phyloP scores from a whole-genome alignment of 2,329 filamentous ascomycete genomes.

The Stagonosporopsis rhizophila region DNA sequence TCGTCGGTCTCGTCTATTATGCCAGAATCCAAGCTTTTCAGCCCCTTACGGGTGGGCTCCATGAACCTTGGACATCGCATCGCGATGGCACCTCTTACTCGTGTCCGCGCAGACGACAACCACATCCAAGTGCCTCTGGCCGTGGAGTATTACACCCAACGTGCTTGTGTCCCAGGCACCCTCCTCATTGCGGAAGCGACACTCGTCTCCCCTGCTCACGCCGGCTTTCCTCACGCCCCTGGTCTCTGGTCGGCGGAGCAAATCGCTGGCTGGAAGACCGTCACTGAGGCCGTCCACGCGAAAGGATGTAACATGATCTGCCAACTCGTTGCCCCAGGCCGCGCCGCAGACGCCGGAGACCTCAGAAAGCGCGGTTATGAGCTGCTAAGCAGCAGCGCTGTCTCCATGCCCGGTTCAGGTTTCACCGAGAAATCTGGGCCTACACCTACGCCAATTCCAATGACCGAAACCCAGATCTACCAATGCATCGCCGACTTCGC shows the following conservation, averaged over 20 bases:
- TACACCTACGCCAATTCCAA: constrained; percentile 11
- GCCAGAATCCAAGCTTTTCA: constrained; percentile 30
- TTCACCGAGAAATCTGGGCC: constrained; percentile 33
- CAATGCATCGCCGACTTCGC: constrained; percentile 48
- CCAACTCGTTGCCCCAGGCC: constrained; percentile 68
- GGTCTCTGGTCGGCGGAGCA: constrained; percentile 60
- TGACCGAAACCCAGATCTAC: constrained; percentile 50
- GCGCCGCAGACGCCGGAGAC: constrained; percentile 53
- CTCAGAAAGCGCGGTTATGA: constrained; percentile 43
- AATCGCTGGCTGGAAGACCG: constrained; percentile 63
- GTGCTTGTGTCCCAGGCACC: constrained; percentile 59
- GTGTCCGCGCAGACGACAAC: constrained; percentile 53
- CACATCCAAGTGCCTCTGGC: constrained; percentile 52
- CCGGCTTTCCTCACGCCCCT: constrained; percentile 60
- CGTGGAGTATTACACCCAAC: constrained; percentile 61
- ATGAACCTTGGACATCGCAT: constrained; percentile 38
- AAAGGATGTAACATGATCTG: constrained; percentile 66
- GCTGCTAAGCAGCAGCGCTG: constrained; percentile 40
- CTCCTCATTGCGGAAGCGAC: constrained; percentile 66
- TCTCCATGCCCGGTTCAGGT: constrained; percentile 50
- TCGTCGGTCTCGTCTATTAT: background rate
- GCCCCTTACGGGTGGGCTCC: constrained; percentile 38
- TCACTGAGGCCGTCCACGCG: constrained; percentile 67
- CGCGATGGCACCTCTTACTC: constrained; percentile 43
- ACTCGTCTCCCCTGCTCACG: constrained; percentile 56